Conservation (phyloP, 139 green algal species). For the Tetraselmis chui region DNA sequence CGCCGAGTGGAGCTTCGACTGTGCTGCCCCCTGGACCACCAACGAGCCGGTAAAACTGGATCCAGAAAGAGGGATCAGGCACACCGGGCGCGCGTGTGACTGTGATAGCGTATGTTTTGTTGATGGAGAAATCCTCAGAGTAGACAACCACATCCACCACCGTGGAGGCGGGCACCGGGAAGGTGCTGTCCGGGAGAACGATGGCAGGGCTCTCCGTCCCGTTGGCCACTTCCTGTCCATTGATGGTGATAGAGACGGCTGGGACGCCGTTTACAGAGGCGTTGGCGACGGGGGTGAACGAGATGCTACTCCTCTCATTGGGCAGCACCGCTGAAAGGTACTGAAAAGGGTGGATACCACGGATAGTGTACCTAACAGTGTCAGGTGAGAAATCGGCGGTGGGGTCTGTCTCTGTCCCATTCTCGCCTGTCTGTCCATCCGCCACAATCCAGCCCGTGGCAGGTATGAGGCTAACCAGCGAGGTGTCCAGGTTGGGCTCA, state of each 20-base stretch:
- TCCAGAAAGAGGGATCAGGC: neutral
- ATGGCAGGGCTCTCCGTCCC: neutral
- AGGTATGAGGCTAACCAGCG: neutral
- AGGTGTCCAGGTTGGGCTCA: neutral
- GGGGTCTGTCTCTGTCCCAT: neutral
- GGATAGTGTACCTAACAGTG: neutral
- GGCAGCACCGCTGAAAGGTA: neutral
- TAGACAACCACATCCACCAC: neutral
- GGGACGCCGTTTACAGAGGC: neutral
- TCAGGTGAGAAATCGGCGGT: neutral
- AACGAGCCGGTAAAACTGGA: neutral
- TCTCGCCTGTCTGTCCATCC: too few species aligned
- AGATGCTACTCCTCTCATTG: neutral
- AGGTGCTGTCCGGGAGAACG: neutral
- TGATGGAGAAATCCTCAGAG: neutral
- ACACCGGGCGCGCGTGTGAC: neutral
- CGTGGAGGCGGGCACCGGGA: neutral
- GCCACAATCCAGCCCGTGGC: neutral
- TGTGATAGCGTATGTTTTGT: neutral
- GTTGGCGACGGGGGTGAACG: neutral
- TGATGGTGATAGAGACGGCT: neutral
- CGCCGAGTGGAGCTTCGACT: neutral
- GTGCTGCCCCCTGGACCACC: neutral
- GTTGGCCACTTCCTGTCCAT: neutral
- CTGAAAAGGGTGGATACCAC: neutral